These are phyloP conservation scores for Millerozyma miso DNA, from an alignment of 805 yeast species.

Conservation along the genomic window DNA sequence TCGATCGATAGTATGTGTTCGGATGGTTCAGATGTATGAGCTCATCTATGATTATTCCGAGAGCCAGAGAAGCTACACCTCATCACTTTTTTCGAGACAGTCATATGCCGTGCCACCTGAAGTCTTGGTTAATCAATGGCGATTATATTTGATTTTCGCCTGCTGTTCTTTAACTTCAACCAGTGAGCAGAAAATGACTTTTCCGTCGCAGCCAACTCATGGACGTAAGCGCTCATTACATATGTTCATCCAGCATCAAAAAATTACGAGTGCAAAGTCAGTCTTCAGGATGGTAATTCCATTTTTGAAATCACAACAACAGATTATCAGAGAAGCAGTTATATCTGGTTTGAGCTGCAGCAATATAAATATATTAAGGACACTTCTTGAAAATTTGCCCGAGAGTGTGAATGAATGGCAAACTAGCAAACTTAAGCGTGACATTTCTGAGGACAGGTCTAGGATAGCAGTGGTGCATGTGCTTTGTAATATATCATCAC, in stretches of 20 bases:
- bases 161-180: constrained; percentile 90
- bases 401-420: constrained; percentile 50
- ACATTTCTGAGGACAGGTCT: constrained; percentile 38
- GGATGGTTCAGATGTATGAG: constrained; percentile 83
- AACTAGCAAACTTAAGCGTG: constrained; percentile 27
- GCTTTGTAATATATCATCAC: constrained; percentile 61
- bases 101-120: constrained; percentile 51
- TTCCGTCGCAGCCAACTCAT: constrained; percentile 52
- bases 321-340: constrained; percentile 74
- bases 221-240: constrained; percentile 76
- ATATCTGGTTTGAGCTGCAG: constrained; percentile 86
- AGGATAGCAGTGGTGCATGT: constrained; percentile 79
- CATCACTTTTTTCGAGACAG: constrained; percentile 32
- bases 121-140: constrained; percentile 79
- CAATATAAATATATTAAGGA: constrained; percentile 82
- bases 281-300: constrained; percentile 87
- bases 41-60: constrained; percentile 55
- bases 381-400: constrained; percentile 74
- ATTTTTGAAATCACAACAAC: constrained; percentile 64
- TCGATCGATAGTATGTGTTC: constrained; percentile 82
- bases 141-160: constrained; percentile 81
- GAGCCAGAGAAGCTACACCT: constrained; percentile 31
- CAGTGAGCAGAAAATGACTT: constrained; percentile 69
- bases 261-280: constrained; percentile 87
- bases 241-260: constrained; percentile 80